A percentile compares a stretch with the other conserved stretches of the same genome.
Conservation (phyloP, 345 rosid species). For the Trapa incisa region DNA sequence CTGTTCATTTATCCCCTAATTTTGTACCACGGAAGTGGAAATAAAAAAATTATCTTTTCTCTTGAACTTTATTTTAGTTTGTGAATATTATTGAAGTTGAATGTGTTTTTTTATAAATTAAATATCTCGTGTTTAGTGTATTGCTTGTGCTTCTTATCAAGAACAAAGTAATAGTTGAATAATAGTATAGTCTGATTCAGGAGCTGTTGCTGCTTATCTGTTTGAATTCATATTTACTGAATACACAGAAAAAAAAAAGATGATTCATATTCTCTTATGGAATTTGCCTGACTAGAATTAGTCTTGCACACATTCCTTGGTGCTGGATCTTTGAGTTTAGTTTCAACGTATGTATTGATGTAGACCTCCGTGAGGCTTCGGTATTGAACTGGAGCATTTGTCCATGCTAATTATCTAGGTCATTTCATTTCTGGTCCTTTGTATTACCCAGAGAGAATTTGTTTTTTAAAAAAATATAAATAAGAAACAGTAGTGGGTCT, state of each 20-base stretch:
- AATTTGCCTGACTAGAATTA: background rate
- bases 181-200: background rate
- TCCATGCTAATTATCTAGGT: background rate
- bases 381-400: background rate
- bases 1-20: background rate
- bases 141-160: background rate
- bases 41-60: background rate
- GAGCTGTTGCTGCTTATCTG: background rate
- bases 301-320: background rate
- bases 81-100: background rate
- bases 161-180: background rate
- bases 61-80: background rate
- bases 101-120: background rate
- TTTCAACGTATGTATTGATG: background rate
- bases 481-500: background rate
- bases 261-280: background rate
- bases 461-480: background rate
- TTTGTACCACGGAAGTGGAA: background rate
- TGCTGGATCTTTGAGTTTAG: background rate
- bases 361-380: background rate
- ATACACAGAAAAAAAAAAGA: background rate
- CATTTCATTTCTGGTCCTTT: background rate
- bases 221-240: background rate
- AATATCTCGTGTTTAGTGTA: background rate
- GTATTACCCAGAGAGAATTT: background rate